Evolutionary conservation across 306 rosid species (phyloP), one percentile per base, ranked within the genome.

Genomic region (Sphenostylis stenocarpa): DNA sequence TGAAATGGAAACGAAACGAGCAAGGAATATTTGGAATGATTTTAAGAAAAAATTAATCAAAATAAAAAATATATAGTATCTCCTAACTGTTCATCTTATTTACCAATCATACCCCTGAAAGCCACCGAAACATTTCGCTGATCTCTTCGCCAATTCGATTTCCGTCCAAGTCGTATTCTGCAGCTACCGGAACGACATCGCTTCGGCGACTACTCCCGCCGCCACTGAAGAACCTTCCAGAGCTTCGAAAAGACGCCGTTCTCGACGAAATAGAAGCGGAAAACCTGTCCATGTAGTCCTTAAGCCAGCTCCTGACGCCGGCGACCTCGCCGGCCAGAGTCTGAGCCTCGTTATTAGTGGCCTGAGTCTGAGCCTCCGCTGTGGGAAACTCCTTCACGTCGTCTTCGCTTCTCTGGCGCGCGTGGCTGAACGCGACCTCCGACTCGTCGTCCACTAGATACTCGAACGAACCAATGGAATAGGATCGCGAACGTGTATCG

Each of bases 121-220:
- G 88, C 98, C 98, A 95, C 7, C 98, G 91, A 70, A 95, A 95
- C 76, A 89, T 73, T 65, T 95, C 98, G 48, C 86, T 83, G 5
- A 95, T 87, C 81, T 95, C 98, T 28, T 89, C 93, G 6, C 98
- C 98, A 6, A 88, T 82, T 68, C 93, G 60, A 57, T 56, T 62
- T 2, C 88, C 85, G 34, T 95, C 98, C 17, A 90, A 10, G 36
- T 89, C 90, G 76, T 81, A 90, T 0, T 95, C 97, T 26, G 48
- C 52, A 5, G 82, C 90, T 26, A 31, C 70, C 0, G 44, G 76
- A n/a, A 74, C 44, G 7, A 78, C 38, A 77, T 94, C 97, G 29
- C 90, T 94, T 77, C 90, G 89, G 3, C 88, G 91, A 77, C 98
- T 89, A 20, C 89, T 87, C 1, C 96, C 89, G 1, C 96, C 89